phyloP scores from a whole-genome alignment of 2,329 filamentous ascomycete species.

The Penicillium sp. region DNA sequence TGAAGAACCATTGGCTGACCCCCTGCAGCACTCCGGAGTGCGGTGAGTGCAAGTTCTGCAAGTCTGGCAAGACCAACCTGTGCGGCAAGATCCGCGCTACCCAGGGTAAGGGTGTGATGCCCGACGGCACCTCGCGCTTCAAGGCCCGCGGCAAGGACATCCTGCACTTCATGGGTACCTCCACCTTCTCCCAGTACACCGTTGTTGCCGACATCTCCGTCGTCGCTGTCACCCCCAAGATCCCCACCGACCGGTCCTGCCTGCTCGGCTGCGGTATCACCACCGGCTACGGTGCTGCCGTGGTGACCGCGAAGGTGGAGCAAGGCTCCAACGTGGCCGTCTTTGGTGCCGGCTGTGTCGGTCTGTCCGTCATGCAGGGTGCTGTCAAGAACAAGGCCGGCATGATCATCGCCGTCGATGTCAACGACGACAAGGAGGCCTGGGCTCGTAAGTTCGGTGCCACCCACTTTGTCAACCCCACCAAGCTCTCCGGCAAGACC shows the following conservation, averaged over 20 bases:
- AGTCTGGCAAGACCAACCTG: slow-evolving; percentile 97
- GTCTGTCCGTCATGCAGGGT: slow-evolving; percentile 90
- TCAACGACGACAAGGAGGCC: slow-evolving; percentile 85
- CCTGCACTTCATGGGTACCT: slow-evolving; percentile 98
- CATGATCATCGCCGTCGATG: slow-evolving; percentile 61
- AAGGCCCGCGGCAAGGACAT: slow-evolving; percentile 91
- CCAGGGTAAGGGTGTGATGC: slow-evolving; percentile 94
- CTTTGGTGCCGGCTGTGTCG: slow-evolving; percentile 94
- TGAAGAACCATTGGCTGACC: background rate
- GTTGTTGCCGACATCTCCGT: slow-evolving; percentile 98
- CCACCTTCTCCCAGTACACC: slow-evolving; percentile 98
- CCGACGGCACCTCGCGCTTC: slow-evolving; percentile 92
- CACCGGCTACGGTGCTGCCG: slow-evolving; percentile 92
- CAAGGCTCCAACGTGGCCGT: slow-evolving; percentile 83
- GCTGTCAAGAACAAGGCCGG: slow-evolving; percentile 75
- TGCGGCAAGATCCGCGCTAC: slow-evolving; percentile 98
- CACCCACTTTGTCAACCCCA: slow-evolving; percentile 94
- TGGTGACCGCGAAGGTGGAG: slow-evolving; percentile 88
- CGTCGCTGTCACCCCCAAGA: slow-evolving; percentile 83
- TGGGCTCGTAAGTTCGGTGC: slow-evolving; percentile 95
- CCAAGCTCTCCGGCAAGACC: slow-evolving; percentile 66
- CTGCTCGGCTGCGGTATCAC: slow-evolving; percentile 97
- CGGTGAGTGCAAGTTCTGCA: slow-evolving; percentile 98
- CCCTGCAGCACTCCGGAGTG: slow-evolving; percentile 84
- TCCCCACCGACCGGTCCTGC: slow-evolving; percentile 93